These are phyloP conservation scores for Nannochloris sp. DNA, from an alignment of 139 green algal genomes.

Conservation along the genomic window DNA sequence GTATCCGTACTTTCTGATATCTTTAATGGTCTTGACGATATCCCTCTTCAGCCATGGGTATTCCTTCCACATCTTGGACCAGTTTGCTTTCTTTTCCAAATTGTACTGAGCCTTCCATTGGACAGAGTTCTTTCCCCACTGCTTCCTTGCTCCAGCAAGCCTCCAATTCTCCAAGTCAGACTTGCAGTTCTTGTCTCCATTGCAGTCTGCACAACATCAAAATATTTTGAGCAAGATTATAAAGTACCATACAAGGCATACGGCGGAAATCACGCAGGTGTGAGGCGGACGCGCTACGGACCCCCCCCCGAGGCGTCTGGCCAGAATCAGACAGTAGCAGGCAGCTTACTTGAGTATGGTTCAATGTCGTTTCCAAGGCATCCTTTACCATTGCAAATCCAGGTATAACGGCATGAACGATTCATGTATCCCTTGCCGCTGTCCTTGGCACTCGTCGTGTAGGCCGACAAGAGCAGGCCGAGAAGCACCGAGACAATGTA, in stretches of 20 bases:
- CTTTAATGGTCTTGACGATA: not conserved
- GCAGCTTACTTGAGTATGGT: not conserved
- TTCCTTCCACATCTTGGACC: not conserved
- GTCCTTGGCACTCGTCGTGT: not conserved
- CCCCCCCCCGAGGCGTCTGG: not conserved
- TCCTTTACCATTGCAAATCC: not conserved
- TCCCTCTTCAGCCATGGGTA: not conserved
- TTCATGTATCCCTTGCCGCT: not conserved
- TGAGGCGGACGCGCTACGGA: not conserved
- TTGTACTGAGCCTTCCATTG: slow-evolving; percentile 1
- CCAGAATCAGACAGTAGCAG: not conserved
- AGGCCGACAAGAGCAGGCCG: not conserved
- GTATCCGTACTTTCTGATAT: not conserved
- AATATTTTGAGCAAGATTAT: not conserved
- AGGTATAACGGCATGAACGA: not conserved
- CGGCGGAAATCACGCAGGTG: not conserved
- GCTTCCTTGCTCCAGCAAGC: not conserved
- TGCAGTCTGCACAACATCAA: not conserved
- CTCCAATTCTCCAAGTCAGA: slow-evolving; percentile 2
- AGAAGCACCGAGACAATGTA: not conserved
- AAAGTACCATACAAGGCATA: not conserved
- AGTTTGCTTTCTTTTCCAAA: not conserved
- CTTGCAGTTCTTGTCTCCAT: slow-evolving; percentile 4
- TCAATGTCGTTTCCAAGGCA: slow-evolving; percentile 3
- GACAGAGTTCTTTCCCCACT: slow-evolving; percentile 2